A percentile compares a stretch with the other conserved stretches of the same genome.
phyloP scores from a whole-genome alignment of 352 stramenopile genomes.

The Globisporangium spinosum region DNA sequence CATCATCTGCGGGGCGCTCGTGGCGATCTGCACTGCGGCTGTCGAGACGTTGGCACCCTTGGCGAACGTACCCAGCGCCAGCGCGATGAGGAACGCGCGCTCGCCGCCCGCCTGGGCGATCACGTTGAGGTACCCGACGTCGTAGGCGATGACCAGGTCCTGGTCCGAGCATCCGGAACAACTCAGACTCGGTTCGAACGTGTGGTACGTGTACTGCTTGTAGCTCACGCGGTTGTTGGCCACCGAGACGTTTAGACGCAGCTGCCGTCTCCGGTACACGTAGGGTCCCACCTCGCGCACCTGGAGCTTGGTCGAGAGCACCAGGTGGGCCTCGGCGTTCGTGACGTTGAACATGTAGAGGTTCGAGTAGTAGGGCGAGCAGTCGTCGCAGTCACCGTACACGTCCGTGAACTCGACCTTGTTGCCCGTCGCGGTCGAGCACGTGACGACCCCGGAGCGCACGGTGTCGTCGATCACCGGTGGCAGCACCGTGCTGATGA shows the following conservation, averaged over 20 bases:
- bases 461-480: slow-evolving; percentile 50
- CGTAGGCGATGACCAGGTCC: slow-evolving; percentile 54
- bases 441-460: slow-evolving; percentile 32
- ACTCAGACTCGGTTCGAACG: slow-evolving; percentile 39
- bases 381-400: slow-evolving; percentile 76
- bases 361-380: slow-evolving; percentile 67
- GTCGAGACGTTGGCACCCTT: slow-evolving; percentile 17
- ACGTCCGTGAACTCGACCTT: slow-evolving; percentile 46
- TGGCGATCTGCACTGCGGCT: slow-evolving; percentile 25
- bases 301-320: slow-evolving; percentile 46
- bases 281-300: slow-evolving; percentile 69
- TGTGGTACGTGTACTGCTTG: slow-evolving; percentile 79
- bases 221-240: slow-evolving; percentile 56
- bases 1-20: slow-evolving; percentile 62
- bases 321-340: slow-evolving; percentile 61
- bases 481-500: slow-evolving; percentile 53
- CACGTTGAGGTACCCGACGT: slow-evolving; percentile 69
- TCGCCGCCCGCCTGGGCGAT: slow-evolving; percentile 60
- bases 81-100: slow-evolving; percentile 39
- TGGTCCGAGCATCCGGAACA: slow-evolving; percentile 53
- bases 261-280: slow-evolving; percentile 58
- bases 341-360: slow-evolving; percentile 74
- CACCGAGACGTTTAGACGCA: slow-evolving; percentile 60
- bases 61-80: slow-evolving; percentile 50
- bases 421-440: slow-evolving; percentile 31